Base-by-base conservation (phyloP, 2,329 filamentous ascomycete genomes). In the Aspergillus intermedius region DNA sequence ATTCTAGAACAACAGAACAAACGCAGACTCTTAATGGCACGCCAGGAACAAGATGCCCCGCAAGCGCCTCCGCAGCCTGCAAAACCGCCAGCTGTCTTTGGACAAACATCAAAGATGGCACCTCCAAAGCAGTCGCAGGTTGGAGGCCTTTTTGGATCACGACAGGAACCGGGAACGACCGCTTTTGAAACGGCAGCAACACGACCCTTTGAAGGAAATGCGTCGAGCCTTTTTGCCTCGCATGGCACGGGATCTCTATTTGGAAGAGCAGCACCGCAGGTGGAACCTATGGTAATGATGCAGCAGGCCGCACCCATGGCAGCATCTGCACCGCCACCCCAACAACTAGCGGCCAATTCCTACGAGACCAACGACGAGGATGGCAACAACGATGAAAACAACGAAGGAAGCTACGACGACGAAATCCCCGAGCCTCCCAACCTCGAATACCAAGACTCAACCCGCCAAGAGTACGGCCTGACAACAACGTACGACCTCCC, bases 401-500 rank as follows among this genome's bases (percentile, higher is more conserved):
- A 55, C 5, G 50, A 49, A 15, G 42, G 42, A 22, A 54, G 59
- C 32, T 48, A 44, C 2, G 46, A 37, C 6, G 34, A 37, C 12
- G n/a, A 17, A 37, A 37, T 37, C 7, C 39, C 54, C 19, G 44
- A 48, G 2, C 43, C 56, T 3, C 35, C 43, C 13, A 25, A 19
- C 30, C 42, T 57, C 19, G 40, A 60, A 34, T 48, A 59, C 50
- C 65, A 67, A 49, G 66, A 70, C 49, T 65, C 68, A 7, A 44
- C 60, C 32, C 69, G 67, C 51, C 66, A 71, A 54, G 64, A 71
- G 46, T 63, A 65, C 47, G 70, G 70, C n/a, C 55, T 72, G 15
- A 72, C 69, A 9, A 67, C 70, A 5, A 66, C 63, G 4, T 72
- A 72, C 51, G 64, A 71, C 13, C 60, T 72, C 2, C 69, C 69